Percentiles rank a stretch among this genome's conserved stretches.
Evolutionary conservation across 208 protist species (phyloP).

Genomic region (Wallacemonas sp.): DNA sequence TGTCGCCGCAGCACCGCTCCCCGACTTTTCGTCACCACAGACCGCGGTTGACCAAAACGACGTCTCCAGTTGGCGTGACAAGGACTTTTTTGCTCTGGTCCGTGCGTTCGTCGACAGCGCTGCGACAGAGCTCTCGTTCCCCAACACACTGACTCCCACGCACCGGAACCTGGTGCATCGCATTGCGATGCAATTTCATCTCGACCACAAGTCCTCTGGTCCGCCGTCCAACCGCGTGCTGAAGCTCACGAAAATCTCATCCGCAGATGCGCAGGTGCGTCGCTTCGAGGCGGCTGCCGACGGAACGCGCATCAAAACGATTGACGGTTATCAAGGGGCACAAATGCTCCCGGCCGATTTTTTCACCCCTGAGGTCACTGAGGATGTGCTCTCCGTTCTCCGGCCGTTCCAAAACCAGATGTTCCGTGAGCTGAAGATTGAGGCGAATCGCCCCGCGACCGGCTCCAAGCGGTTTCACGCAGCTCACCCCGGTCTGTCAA

Average conservation of each 20-base stretch:
- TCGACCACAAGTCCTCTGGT: slow-evolving; percentile 75
- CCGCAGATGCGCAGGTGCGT: slow-evolving; percentile 26
- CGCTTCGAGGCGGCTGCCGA: slow-evolving; percentile 36
- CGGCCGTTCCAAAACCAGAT: slow-evolving; percentile 46
- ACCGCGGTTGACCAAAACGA: slow-evolving; percentile 37
- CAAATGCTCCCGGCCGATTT: slow-evolving; percentile 56
- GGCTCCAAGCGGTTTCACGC: slow-evolving; percentile 34
- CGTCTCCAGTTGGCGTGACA: slow-evolving; percentile 66
- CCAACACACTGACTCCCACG: slow-evolving; percentile 50
- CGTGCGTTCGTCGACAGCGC: slow-evolving; percentile 73
- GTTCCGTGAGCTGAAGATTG: slow-evolving; percentile 42
- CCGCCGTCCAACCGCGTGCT: slow-evolving; percentile 39
- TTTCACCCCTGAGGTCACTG: slow-evolving; percentile 26
- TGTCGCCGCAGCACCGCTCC: neutral
- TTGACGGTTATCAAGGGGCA: slow-evolving; percentile 81
- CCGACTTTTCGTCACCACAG: slow-evolving; percentile 4
- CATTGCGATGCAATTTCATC: slow-evolving; percentile 63
- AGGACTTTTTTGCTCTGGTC: slow-evolving; percentile 72
- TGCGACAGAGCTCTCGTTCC: slow-evolving; percentile 63
- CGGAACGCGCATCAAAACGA: slow-evolving; percentile 55
- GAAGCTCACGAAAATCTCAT: slow-evolving; percentile 63
- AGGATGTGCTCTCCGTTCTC: slow-evolving; percentile 27
- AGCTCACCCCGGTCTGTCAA: slow-evolving; percentile 38
- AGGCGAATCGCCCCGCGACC: slow-evolving; percentile 22
- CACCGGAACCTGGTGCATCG: slow-evolving; percentile 72